phyloP scores from a whole-genome alignment of 1,284 basidiomycete species.

The Ceratobasidium sp. region DNA sequence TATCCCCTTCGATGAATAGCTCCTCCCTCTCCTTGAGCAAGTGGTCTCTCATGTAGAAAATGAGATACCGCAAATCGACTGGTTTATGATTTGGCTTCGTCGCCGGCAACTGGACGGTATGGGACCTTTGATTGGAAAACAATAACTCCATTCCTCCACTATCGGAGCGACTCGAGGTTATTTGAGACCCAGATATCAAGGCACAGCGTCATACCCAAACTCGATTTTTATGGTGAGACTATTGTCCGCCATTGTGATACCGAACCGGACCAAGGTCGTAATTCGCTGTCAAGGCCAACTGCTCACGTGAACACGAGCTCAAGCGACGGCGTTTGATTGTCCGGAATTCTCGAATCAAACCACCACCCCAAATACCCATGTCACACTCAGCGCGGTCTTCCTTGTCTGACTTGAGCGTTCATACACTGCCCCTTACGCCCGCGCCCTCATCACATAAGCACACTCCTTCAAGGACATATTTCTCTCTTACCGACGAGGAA shows the following conservation, averaged over 20 bases:
- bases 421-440: slow-evolving; percentile 34
- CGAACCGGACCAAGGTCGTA: not conserved
- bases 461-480: slow-evolving; percentile 29
- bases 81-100: slow-evolving; percentile 53
- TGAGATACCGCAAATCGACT: slow-evolving; percentile 74
- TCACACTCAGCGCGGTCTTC: slow-evolving; percentile 27
- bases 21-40: slow-evolving; percentile 84
- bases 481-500: slow-evolving; percentile 12
- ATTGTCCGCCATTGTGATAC: slow-evolving; percentile 7
- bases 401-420: slow-evolving; percentile 30
- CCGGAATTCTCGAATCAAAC: not conserved
- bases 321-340: not conserved
- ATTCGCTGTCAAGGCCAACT: not conserved
- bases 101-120: slow-evolving; percentile 66
- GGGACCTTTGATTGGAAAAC: slow-evolving; percentile 70
- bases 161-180: not conserved
- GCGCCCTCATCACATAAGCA: slow-evolving; percentile 11
- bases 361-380: slow-evolving; percentile 5
- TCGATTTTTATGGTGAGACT: slow-evolving; percentile 47
- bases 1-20: slow-evolving; percentile 85
- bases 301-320: not conserved
- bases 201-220: slow-evolving; percentile 50
- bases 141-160: slow-evolving; percentile 82
- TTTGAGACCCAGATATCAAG: not conserved
- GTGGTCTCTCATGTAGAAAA: slow-evolving; percentile 78